phyloP scores from a whole-genome alignment of 2,329 filamentous ascomycete species.

The Xylariaceae sp. region DNA sequence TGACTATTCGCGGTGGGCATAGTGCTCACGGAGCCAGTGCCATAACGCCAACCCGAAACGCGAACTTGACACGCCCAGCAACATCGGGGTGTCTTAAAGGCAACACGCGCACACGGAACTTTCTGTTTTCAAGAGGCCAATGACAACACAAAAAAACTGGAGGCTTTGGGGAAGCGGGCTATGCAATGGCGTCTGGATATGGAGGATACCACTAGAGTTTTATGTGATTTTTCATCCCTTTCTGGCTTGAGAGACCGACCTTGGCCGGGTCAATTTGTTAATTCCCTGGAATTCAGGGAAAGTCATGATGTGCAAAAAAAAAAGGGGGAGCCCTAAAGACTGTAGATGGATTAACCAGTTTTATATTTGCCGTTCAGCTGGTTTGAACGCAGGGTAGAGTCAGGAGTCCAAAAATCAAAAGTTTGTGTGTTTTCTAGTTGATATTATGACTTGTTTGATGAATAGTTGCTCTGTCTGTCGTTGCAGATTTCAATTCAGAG shows the following conservation, averaged over 20 bases:
- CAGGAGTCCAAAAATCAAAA: neutral
- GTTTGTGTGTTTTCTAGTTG: neutral
- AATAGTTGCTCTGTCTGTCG: too few relatives aligned
- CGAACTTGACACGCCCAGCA: neutral
- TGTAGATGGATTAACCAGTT: neutral
- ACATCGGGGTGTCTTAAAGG: slow-evolving; percentile 17
- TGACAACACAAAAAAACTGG: slow-evolving; percentile 4
- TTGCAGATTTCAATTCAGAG: too few relatives aligned
- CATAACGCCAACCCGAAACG: neutral
- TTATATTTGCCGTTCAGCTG: slow-evolving; percentile 1
- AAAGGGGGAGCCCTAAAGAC: neutral
- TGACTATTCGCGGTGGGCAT: slow-evolving; percentile 49
- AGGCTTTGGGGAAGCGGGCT: slow-evolving; percentile 13
- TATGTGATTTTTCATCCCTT: slow-evolving; percentile 12
- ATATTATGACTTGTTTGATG: neutral
- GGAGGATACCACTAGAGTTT: slow-evolving; percentile 39
- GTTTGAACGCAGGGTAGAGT: slow-evolving; percentile 1
- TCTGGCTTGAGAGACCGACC: neutral
- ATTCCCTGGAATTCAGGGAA: neutral
- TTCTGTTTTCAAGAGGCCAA: slow-evolving; percentile 13
- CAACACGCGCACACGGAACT: slow-evolving; percentile 18
- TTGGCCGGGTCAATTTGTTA: neutral
- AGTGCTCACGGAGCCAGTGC: slow-evolving; percentile 6
- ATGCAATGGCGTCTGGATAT: slow-evolving; percentile 31
- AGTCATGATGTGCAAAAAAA: neutral